phyloP scores from a whole-genome alignment of 495 filamentous ascomycete genomes.

The Thermothielavioides terrestris region DNA sequence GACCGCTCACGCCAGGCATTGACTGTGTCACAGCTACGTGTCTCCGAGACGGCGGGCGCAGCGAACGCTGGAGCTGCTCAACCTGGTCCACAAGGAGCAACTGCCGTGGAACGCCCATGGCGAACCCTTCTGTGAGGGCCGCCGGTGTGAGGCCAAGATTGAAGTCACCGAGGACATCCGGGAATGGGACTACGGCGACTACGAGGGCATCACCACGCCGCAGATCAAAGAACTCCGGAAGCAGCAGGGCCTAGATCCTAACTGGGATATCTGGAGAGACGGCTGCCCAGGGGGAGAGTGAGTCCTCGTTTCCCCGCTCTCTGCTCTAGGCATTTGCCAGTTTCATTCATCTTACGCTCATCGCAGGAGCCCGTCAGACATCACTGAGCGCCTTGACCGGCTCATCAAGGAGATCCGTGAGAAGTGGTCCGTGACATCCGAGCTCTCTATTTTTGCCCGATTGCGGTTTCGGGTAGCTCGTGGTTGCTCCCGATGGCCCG shows the following conservation, averaged over 20 bases:
- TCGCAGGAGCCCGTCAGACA: slow-evolving; percentile 48
- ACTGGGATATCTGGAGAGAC: slow-evolving; percentile 80
- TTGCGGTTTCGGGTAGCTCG: too few species aligned
- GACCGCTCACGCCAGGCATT: too few species aligned
- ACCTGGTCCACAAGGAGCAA: slow-evolving; percentile 40
- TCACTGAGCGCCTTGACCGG: slow-evolving; percentile 60
- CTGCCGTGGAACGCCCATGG: slow-evolving; percentile 42
- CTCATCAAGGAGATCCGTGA: slow-evolving; percentile 65
- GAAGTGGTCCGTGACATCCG: too few species aligned
- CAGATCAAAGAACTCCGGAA: slow-evolving; percentile 57
- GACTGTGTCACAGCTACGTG: slow-evolving; percentile 51
- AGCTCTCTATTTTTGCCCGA: too few species aligned
- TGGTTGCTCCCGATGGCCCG: too few species aligned
- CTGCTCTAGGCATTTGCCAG: background rate
- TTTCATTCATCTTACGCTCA: background rate
- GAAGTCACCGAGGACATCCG: slow-evolving; percentile 68
- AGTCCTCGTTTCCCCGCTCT: slow-evolving; percentile 13
- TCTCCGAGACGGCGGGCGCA: slow-evolving; percentile 82
- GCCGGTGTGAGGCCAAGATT: slow-evolving; percentile 42
- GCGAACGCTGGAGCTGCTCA: slow-evolving; percentile 76
- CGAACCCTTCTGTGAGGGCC: slow-evolving; percentile 21
- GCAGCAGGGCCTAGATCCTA: slow-evolving; percentile 46
- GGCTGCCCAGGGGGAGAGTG: slow-evolving; percentile 64
- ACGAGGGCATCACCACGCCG: slow-evolving; percentile 77
- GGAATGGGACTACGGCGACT: slow-evolving; percentile 96